Evolutionary conservation across 2,329 filamentous ascomycete genomes (phyloP), one percentile per base, ranked within the genome.

Genomic region (Xylaria polymorpha): DNA sequence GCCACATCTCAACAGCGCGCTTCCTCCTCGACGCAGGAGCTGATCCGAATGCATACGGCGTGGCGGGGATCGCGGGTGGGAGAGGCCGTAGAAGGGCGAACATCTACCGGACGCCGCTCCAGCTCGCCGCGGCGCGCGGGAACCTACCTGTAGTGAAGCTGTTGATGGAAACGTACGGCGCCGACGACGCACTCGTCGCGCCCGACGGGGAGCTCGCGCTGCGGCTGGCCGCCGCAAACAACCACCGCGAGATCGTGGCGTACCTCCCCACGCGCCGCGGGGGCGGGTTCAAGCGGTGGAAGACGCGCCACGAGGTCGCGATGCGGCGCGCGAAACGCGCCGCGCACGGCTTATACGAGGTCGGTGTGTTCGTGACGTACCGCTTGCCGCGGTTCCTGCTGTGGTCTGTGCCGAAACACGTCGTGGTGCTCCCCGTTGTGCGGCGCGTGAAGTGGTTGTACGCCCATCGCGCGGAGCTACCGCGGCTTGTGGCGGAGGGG

Each of bases 151-250:
- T 55, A 0, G 62, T 64, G 22, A 58, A 43, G 53, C 44, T 64
- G 44, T 43, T 64, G 32, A 41, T 64, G 32, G 62, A 64, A 15
- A 51, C 43, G 6, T 64, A 64, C 22, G 4, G 8, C 44, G 62
- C 55, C 1, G 62, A 64, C 53, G 60, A 62, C 22, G 3, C 46
- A 4, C 46, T 55, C 20, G 12, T 62, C 2, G 46, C 60, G n/a
- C 60, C 53, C 1, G 62, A 64, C 53, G 62, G 53, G 4, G 43
- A 64, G 22, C 62, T 64, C 53, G 62, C 62, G 32, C 53, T 64
- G 9, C 53, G 53, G n/a, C 61, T 64, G 3, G 61, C 51, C 0
- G 18, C 59, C 1, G 35, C 32, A 3, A 12, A 29, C 15, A 32
- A n/a, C 59, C 59, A 61, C 35, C 35, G 44, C 35, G 59, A 61